Conservation (phyloP, 371 early-diverging fungal genomes). For the Mortierella polycephala region DNA sequence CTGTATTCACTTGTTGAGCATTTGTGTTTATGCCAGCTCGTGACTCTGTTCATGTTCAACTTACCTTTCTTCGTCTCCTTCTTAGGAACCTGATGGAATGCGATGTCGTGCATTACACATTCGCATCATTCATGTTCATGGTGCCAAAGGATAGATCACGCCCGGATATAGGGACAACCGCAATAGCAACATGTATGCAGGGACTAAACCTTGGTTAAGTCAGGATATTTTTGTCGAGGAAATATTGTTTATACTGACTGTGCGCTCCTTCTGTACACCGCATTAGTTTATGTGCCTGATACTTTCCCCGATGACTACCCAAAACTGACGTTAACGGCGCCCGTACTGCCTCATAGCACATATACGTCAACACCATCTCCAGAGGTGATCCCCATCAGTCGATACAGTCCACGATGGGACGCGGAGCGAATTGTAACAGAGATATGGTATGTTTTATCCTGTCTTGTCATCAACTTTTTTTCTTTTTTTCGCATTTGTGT, state of each 20-base stretch:
- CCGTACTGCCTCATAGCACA: constrained; percentile 12
- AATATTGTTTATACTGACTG: neutral
- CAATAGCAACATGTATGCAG: constrained; percentile 34
- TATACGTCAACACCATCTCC: constrained; percentile 13
- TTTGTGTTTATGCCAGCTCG: neutral
- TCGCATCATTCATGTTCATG: constrained; percentile 30
- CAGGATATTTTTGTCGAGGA: neutral
- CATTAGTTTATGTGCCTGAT: constrained; percentile 33
- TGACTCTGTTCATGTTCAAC: neutral
- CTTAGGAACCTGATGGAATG: constrained; percentile 41
- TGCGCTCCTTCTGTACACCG: neutral
- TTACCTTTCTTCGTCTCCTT: neutral
- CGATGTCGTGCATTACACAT: constrained; percentile 21
- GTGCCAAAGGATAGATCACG: constrained; percentile 14
- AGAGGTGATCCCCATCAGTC: constrained; percentile 23
- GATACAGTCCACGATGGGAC: constrained; percentile 49
- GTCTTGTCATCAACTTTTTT: neutral
- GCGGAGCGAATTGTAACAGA: constrained; percentile 37
- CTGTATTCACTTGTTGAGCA: neutral
- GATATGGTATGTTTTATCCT: constrained; percentile 24
- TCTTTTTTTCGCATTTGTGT: neutral
- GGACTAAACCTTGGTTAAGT: neutral
- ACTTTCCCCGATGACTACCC: constrained; percentile 43
- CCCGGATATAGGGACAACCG: constrained; percentile 13
- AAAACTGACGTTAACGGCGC: constrained; percentile 27